Percentiles rank a stretch among this genome's conserved stretches.
These are phyloP conservation scores for Candida sp. DNA, from an alignment of 1,139 yeast species.

Conservation along the genomic window DNA sequence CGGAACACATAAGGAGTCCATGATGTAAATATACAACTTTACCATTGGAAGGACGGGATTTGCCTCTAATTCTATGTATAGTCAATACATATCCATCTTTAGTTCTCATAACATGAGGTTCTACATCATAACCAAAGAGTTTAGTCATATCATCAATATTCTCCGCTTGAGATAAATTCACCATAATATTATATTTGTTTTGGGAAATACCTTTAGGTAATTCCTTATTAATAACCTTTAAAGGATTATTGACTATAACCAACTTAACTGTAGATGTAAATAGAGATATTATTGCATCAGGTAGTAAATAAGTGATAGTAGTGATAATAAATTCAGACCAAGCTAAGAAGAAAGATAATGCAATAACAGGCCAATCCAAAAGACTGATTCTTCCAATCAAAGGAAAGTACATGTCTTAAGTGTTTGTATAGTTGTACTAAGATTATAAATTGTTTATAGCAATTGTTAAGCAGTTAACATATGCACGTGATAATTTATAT, in stretches of 20 bases:
- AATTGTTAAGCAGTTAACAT: no score
- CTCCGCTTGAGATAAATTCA: constrained; percentile 28
- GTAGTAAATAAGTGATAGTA: constrained; percentile 31
- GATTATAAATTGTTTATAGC: no score
- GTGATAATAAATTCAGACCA: constrained; percentile 39
- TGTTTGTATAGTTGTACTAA: not conserved
- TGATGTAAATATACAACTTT: constrained; percentile 81
- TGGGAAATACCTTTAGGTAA: constrained; percentile 11
- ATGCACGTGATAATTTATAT: no score
- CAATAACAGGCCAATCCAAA: constrained; percentile 35
- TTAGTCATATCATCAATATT: constrained; percentile 32
- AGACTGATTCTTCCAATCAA: constrained; percentile 31
- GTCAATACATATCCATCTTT: constrained; percentile 39
- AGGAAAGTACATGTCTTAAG: constrained; percentile 30
- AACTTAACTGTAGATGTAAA: constrained; percentile 26
- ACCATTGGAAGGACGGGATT: constrained; percentile 18
- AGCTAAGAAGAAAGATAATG: constrained; percentile 33
- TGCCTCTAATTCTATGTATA: constrained; percentile 22
- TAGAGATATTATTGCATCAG: constrained; percentile 24
- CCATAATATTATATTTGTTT: constrained; percentile 25
- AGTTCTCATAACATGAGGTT: constrained; percentile 36
- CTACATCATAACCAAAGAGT: constrained; percentile 38
- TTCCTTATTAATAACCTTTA: constrained; percentile 16
- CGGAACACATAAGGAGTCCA: constrained; percentile 88
- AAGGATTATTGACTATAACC: constrained; percentile 23